Conservation (phyloP, 805 yeast species). For the Suhomyces kilbournensis region DNA sequence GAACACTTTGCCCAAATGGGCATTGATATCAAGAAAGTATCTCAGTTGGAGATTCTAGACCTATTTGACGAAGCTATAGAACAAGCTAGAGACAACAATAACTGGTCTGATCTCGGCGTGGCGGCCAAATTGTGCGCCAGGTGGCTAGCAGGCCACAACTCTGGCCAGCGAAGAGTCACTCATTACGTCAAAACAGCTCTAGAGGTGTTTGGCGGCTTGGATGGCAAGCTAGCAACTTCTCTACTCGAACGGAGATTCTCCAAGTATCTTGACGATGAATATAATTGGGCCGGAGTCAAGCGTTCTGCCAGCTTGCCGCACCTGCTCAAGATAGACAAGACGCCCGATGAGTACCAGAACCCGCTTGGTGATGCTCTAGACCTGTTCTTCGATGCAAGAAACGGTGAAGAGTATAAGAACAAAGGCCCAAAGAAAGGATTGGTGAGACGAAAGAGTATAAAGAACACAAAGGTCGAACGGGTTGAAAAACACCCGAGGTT, state of each 20-base stretch:
- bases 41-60: conserved; percentile 41
- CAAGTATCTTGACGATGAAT: conserved; percentile 18
- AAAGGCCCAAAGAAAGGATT: neutral
- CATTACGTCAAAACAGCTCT: conserved; percentile 37
- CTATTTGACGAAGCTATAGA: conserved; percentile 45
- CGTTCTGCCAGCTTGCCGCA: neutral
- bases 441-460: neutral
- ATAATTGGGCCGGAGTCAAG: conserved; percentile 32
- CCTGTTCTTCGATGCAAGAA: neutral
- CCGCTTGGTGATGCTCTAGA: neutral
- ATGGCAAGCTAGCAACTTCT: conserved; percentile 19
- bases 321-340: neutral
- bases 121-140: conserved; percentile 42
- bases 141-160: conserved; percentile 29
- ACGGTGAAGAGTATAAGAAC: neutral
- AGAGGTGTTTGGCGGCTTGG: conserved; percentile 30
- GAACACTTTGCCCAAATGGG: neutral
- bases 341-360: neutral
- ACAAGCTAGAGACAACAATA: conserved; percentile 26
- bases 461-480: neutral
- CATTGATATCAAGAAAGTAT: conserved; percentile 11
- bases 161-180: conserved; percentile 30
- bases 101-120: conserved; percentile 38
- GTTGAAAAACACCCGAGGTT: neutral
- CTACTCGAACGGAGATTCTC: conserved; percentile 27